phyloP scores from a whole-genome alignment of 768 basidiomycete species.

The Phanerodontia chrysosporium region DNA sequence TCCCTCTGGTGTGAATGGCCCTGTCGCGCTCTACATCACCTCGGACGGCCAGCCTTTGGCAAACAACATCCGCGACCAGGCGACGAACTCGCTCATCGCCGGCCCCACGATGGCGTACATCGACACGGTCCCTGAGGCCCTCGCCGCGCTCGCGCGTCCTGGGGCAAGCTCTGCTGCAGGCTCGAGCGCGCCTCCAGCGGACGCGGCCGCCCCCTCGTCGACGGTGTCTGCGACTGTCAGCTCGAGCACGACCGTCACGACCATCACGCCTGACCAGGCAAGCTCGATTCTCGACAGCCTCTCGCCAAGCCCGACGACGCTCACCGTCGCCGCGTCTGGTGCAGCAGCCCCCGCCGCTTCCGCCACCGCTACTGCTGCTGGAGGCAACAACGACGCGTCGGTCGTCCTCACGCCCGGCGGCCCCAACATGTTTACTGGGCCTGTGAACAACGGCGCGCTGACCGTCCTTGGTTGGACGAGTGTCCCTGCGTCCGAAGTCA shows the following conservation, averaged over 20 bases:
- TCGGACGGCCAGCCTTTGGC: constrained; percentile 56
- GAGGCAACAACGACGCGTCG: constrained; percentile 7
- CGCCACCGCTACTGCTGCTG: constrained; percentile 19
- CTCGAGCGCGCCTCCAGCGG: constrained; percentile 23
- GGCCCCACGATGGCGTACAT: constrained; percentile 70
- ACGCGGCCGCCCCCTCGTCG: constrained; percentile 12
- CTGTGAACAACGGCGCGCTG: constrained; percentile 36
- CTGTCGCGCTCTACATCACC: constrained; percentile 71
- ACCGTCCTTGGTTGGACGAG: constrained; percentile 44
- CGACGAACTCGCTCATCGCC: constrained; percentile 52
- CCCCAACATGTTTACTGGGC: constrained; percentile 41
- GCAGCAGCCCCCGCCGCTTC: constrained; percentile 18
- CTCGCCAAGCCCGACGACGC: constrained; percentile 13
- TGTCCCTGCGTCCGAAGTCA: constrained; percentile 12
- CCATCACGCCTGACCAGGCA: constrained; percentile 19
- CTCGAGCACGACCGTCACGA: constrained; percentile 17
- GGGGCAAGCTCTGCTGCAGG: constrained; percentile 16
- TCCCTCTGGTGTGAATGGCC: constrained; percentile 66
- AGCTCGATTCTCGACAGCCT: constrained; percentile 20
- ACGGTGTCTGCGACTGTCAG: constrained; percentile 17
- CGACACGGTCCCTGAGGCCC: constrained; percentile 50
- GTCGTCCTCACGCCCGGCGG: constrained; percentile 25
- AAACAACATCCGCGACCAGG: constrained; percentile 57
- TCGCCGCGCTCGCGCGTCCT: constrained; percentile 43
- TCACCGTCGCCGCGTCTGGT: constrained; percentile 19